These are phyloP conservation scores for Pythium sukuiense DNA, from an alignment of 352 stramenopile species.

Conservation along the genomic window DNA sequence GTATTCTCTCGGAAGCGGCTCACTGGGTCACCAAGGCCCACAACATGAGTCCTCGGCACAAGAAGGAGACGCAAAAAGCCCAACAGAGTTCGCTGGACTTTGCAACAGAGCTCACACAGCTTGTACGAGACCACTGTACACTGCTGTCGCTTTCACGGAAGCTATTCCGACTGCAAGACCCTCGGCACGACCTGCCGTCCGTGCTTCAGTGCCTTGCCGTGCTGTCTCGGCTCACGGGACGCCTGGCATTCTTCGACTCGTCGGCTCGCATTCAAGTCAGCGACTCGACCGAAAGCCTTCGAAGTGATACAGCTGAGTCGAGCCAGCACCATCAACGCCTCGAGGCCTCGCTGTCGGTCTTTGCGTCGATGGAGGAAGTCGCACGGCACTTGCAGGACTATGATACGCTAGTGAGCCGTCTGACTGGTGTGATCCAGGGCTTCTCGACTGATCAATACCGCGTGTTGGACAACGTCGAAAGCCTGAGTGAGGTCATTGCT, in stretches of 20 bases:
- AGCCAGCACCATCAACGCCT: constrained; percentile 24
- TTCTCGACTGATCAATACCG: not conserved
- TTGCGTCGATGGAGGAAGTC: constrained; percentile 52
- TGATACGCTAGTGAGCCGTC: constrained; percentile 44
- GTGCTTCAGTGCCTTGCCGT: constrained; percentile 60
- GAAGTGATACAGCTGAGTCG: constrained; percentile 10
- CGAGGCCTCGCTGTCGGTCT: constrained; percentile 35
- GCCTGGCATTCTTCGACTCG: constrained; percentile 33
- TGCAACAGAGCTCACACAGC: constrained; percentile 43
- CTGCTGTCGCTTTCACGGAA: constrained; percentile 46
- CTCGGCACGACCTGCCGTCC: constrained; percentile 45
- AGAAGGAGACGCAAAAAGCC: not conserved
- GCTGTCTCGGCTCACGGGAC: constrained; percentile 34
- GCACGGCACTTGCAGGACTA: constrained; percentile 66
- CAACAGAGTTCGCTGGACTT: constrained; percentile 29
- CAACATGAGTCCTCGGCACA: constrained; percentile 23
- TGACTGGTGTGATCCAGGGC: constrained; percentile 5
- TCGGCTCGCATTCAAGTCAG: constrained; percentile 12
- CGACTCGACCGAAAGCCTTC: constrained; percentile 27
- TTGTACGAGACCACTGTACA: constrained; percentile 58
- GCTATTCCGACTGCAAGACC: constrained; percentile 57
- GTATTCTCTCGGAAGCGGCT: constrained; percentile 50
- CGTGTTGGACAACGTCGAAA: constrained; percentile 30
- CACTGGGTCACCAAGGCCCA: constrained; percentile 44
- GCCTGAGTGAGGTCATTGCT: constrained; percentile 36